Conservation (phyloP, 257 asterid species). For the Vinca minor region DNA sequence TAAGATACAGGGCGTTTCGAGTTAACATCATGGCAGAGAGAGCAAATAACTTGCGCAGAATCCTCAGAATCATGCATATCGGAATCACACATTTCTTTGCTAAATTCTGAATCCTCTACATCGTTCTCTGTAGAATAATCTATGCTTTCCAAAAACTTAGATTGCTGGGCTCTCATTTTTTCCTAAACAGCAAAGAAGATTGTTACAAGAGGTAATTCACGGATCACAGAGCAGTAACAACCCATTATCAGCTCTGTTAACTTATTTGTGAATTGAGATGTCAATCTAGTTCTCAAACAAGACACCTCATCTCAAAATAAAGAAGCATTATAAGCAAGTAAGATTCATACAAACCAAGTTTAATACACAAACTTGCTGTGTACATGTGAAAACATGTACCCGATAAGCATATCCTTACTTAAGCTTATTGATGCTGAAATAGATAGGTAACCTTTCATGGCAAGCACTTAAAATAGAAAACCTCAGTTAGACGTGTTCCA, state of each 20-base stretch:
- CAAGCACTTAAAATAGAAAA: not conserved
- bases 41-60: constrained; percentile 60
- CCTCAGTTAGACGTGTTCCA: no score
- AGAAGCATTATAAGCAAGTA: not conserved
- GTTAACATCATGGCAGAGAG: constrained; percentile 78
- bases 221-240: no score
- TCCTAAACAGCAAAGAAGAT: constrained; percentile 45
- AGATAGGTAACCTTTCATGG: not conserved
- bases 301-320: not conserved
- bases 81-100: constrained; percentile 38
- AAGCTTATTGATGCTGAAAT: not conserved
- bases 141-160: constrained; percentile 70
- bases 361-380: not conserved
- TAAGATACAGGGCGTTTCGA: constrained; percentile 74
- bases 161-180: constrained; percentile 84
- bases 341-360: not conserved
- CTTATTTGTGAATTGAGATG: not conserved
- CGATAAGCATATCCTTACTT: not conserved
- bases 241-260: not conserved
- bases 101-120: constrained; percentile 44
- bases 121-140: constrained; percentile 48
- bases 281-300: not conserved
- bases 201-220: constrained; percentile 9
- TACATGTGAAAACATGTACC: not conserved
- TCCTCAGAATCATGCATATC: constrained; percentile 51